phyloP scores from a whole-genome alignment of 176 grass and related monocot species.

The Elymus sibiricus region DNA sequence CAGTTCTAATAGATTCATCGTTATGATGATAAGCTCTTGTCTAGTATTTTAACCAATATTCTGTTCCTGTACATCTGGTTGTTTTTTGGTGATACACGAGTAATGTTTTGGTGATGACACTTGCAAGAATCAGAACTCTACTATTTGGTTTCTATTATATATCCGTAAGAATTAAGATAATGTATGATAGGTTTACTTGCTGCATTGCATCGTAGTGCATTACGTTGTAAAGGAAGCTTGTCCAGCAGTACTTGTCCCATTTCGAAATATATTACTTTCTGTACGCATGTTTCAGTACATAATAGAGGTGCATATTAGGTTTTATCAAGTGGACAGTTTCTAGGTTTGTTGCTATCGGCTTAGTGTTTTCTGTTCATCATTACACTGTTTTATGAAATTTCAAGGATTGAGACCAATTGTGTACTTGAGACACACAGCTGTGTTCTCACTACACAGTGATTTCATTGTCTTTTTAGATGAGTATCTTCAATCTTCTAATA shows the following conservation, averaged over 20 bases:
- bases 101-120: not conserved
- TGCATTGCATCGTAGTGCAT: not conserved
- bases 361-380: conserved; percentile 5
- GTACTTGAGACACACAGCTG: not conserved
- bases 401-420: not conserved
- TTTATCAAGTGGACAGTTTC: not conserved
- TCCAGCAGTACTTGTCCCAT: not conserved
- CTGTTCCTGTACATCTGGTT: not conserved
- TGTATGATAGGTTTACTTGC: not conserved
- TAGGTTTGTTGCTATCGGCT: not conserved
- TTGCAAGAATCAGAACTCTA: not conserved
- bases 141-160: conserved; percentile 6
- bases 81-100: not conserved
- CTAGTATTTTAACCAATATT: not conserved
- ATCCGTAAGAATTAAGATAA: not conserved
- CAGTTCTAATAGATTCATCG: not conserved
- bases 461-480: not conserved
- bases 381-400: not conserved
- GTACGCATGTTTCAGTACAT: not conserved
- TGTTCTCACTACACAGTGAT: not conserved
- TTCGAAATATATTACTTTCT: not conserved
- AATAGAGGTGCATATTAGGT: not conserved
- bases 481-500: not conserved
- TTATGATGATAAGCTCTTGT: not conserved
- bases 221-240: not conserved